Evolutionary conservation across 164 flowering plant species (phyloP).

Genomic region (Nymphaea thermarum): DNA sequence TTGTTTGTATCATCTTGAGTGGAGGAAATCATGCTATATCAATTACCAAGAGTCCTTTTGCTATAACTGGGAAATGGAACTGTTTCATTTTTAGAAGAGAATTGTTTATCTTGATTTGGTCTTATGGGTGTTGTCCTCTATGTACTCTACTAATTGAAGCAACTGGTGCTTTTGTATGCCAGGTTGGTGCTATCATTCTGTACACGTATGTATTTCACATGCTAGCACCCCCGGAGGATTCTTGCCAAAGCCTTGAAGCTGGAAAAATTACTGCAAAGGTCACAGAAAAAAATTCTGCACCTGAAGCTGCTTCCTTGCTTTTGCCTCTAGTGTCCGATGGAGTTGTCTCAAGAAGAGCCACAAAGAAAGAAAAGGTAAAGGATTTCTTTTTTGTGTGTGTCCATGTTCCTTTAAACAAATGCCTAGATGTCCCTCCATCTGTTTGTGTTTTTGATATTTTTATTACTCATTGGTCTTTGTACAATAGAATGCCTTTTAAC

Average conservation of each 20-base stretch:
- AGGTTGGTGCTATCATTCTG: conserved; percentile 94
- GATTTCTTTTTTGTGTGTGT: background rate
- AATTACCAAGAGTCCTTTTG: too few relatives aligned
- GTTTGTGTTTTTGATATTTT: background rate
- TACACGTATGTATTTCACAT: conserved; percentile 89
- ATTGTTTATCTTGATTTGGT: background rate
- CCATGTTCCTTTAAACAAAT: background rate
- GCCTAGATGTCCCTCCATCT: background rate
- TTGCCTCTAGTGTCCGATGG: conserved; percentile 20
- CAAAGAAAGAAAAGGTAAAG: conserved; percentile 40
- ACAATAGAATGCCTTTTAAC: too few relatives aligned
- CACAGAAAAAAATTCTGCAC: conserved; percentile 20
- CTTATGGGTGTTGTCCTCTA: background rate
- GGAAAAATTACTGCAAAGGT: conserved; percentile 39
- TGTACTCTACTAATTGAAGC: background rate
- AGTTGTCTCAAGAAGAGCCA: conserved; percentile 8
- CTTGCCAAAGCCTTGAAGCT: conserved; percentile 33
- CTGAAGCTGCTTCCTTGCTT: conserved; percentile 64
- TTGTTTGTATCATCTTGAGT: too few relatives aligned
- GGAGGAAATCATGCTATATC: too few relatives aligned
- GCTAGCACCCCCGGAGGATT: conserved; percentile 81
- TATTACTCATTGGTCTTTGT: background rate
- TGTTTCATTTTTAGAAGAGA: too few relatives aligned
- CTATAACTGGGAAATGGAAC: too few relatives aligned
- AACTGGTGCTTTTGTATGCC: conserved; percentile 6